Conservation (phyloP, 2,329 filamentous ascomycete genomes). For the Sphaerulina vaccinii region DNA sequence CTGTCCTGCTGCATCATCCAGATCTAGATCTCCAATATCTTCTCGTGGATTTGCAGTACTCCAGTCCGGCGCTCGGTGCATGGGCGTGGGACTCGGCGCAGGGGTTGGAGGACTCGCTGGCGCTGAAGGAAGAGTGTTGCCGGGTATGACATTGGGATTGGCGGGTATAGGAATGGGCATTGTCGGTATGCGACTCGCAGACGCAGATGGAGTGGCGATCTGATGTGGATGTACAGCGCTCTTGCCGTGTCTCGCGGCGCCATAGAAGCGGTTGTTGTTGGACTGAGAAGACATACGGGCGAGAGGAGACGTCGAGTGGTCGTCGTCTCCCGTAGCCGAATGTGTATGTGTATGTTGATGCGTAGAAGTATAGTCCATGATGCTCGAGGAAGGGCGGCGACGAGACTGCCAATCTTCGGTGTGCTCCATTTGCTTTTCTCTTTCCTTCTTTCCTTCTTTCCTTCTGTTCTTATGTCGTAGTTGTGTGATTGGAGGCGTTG, state of each 20-base stretch:
- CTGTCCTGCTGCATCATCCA: constrained; percentile 31
- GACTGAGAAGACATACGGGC: constrained; percentile 35
- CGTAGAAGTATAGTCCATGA: constrained; percentile 34
- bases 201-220: constrained; percentile 45
- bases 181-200: constrained; percentile 30
- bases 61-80: constrained; percentile 68
- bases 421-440: constrained; percentile 26
- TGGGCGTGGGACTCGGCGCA: constrained; percentile 64
- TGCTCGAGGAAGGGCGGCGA: constrained; percentile 29
- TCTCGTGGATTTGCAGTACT: constrained; percentile 76
- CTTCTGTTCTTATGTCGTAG: background rate
- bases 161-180: constrained; percentile 49
- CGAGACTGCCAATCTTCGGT: background rate
- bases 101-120: constrained; percentile 67
- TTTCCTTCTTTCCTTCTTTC: no score
- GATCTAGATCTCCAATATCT: constrained; percentile 61
- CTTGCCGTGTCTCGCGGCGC: constrained; percentile 33
- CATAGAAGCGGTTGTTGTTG: constrained; percentile 36
- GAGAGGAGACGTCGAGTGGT: constrained; percentile 28
- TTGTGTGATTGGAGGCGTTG: background rate
- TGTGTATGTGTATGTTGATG: background rate
- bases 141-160: constrained; percentile 51
- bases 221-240: constrained; percentile 43
- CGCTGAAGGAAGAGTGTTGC: constrained; percentile 62
- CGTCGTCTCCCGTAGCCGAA: constrained; percentile 20